Evolutionary conservation across 306 rosid species (phyloP).

Genomic region (Quercus rubra): DNA sequence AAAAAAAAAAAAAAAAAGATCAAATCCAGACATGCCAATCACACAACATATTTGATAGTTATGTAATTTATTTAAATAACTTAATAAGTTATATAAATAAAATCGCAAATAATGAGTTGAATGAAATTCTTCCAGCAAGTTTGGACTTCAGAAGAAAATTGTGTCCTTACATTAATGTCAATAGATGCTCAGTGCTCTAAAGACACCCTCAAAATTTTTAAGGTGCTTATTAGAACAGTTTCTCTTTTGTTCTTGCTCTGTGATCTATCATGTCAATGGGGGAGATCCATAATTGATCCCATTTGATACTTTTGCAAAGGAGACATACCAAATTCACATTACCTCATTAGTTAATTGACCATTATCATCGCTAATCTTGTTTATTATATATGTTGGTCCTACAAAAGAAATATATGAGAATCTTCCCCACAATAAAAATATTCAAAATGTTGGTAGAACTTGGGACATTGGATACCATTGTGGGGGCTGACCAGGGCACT

Average conservation of each 20-base stretch:
- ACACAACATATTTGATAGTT: too few species aligned
- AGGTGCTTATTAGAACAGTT: not conserved
- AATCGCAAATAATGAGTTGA: too few species aligned
- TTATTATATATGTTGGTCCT: slow-evolving; percentile 22
- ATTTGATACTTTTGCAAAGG: slow-evolving; percentile 2
- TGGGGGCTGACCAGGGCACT: slow-evolving; percentile 47
- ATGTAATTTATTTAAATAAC: too few species aligned
- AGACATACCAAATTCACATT: slow-evolving; percentile 9
- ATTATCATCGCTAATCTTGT: slow-evolving; percentile 8
- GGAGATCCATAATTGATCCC: slow-evolving; percentile 40
- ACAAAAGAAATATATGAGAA: slow-evolving; percentile 33
- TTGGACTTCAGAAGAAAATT: too few species aligned
- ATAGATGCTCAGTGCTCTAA: not conserved
- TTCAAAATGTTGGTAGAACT: slow-evolving; percentile 59
- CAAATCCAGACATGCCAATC: too few species aligned
- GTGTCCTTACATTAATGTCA: not conserved
- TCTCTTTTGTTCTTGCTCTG: not conserved
- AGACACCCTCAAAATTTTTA: not conserved
- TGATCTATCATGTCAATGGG: not conserved
- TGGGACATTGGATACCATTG: slow-evolving; percentile 54
- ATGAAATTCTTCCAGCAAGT: too few species aligned
- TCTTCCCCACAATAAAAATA: slow-evolving; percentile 48
- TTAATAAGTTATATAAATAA: too few species aligned
- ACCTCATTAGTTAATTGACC: not conserved
- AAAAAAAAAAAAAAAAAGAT: too few species aligned